These are phyloP conservation scores for Punctularia strigosozonata DNA, from an alignment of 768 basidiomycete genomes.

Conservation along the genomic window DNA sequence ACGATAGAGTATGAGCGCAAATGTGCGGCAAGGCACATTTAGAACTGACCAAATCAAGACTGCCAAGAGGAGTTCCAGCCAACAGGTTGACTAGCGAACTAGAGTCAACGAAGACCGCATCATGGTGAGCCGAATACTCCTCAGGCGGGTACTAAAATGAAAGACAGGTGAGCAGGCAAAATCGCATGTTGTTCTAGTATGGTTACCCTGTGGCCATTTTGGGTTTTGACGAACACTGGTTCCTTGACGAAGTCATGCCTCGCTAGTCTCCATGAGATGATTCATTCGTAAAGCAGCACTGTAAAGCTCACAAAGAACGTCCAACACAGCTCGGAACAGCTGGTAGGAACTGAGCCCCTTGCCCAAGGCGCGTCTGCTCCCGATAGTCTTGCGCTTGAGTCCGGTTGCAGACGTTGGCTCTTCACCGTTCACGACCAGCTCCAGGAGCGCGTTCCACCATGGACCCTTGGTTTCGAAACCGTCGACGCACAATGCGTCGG, in stretches of 20 bases:
- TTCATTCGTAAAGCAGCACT: background rate
- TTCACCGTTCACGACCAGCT: conserved; percentile 55
- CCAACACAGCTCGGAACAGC: conserved; percentile 73
- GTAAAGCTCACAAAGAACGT: conserved; percentile 60
- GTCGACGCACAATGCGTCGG: conserved; percentile 46
- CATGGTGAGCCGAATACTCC: conserved; percentile 38
- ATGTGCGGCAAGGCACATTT: background rate
- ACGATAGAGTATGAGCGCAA: conserved; percentile 4
- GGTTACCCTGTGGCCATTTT: conserved; percentile 42
- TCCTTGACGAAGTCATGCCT: conserved; percentile 54
- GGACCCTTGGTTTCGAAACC: conserved; percentile 61
- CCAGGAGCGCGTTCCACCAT: conserved; percentile 60
- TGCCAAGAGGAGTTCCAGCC: conserved; percentile 62
- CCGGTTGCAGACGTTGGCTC: conserved; percentile 26
- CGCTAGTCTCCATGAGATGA: conserved; percentile 28
- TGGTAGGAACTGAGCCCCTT: conserved; percentile 85
- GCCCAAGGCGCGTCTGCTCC: conserved; percentile 50
- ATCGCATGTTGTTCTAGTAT: background rate
- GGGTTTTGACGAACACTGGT: conserved; percentile 46
- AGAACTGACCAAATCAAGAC: conserved; percentile 58
- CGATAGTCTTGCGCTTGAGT: conserved; percentile 10
- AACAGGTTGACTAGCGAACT: conserved; percentile 69
- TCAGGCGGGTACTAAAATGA: conserved; percentile 40
- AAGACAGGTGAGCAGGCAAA: conserved; percentile 3
- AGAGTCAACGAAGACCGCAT: conserved; percentile 67